Base-by-base conservation (phyloP, 768 basidiomycete species). In the Rhizopogon sp. region DNA sequence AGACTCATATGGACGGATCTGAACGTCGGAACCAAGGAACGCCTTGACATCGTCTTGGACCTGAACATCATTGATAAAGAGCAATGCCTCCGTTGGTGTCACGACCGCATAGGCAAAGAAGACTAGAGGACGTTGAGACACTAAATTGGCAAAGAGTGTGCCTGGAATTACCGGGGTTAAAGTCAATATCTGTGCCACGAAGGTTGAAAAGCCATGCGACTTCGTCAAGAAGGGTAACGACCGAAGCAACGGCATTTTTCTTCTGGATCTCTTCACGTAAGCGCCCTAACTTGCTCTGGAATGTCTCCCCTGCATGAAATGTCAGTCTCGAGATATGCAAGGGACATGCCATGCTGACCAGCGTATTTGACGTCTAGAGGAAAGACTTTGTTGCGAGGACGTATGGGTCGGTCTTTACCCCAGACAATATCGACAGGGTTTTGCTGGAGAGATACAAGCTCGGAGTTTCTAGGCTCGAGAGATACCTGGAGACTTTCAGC, bases 161-260 rank as follows among this genome's bases (percentile, higher is more conserved):
- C 44, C 37, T 39, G 3, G 35, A 39, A 61, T 33, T 58, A 78
- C 84, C 83, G 3, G 87, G 87, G 57, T 97, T 98, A 72, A 80
- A 98, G 35, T 85, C 85, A 63, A 98, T 95, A 66, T 98, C 96
- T 2, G 85, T 81, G 1, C 94, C 95, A 58, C 96, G 85, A 33
- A 99, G 75, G 69, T 98, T 95, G 73, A 93, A 90, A 39, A 94
- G 66, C 93, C 93, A 98, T 0, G 93, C 93, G 49, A 96, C 84
- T 67, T 98, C 96, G 68, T 98, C 96, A 20, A 98, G 80, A 78
- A 88, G 85, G n/a, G 79, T 87, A 4, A 98, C 80, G 1, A 96
- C 85, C 41, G 90, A 69, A 1, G 88, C 93, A 59, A 74, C 66
- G 1, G 71, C 73, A 3, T 74, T 70, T 56, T 77, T 74, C 64